phyloP scores from a whole-genome alignment of 257 asterid genomes.

The Ehretia macrophylla region DNA sequence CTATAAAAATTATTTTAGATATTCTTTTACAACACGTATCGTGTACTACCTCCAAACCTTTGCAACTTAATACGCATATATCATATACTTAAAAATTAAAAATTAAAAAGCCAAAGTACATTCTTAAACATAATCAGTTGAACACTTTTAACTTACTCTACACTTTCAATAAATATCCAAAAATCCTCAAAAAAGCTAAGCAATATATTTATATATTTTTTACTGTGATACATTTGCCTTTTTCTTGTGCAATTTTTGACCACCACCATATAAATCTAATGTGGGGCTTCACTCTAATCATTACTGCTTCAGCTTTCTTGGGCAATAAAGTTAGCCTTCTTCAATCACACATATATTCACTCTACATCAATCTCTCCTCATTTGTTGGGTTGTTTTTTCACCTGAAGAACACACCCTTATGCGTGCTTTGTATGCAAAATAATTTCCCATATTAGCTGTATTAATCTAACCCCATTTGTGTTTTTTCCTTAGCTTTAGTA shows the following conservation, averaged over 20 bases:
- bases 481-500: no score
- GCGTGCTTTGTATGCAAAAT: neutral
- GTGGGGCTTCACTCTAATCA: conserved; percentile 41
- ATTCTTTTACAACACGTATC: no score
- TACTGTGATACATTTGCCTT: conserved; percentile 8
- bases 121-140: no score
- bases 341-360: conserved; percentile 17
- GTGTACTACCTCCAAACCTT: no score
- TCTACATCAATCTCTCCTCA: conserved; percentile 22
- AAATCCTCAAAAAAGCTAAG: neutral
- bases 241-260: conserved; percentile 30
- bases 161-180: no score
- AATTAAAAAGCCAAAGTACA: no score
- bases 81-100: no score
- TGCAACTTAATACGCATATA: no score
- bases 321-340: conserved; percentile 52
- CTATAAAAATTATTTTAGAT: no score
- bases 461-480: conserved; percentile 14
- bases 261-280: conserved; percentile 37
- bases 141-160: no score
- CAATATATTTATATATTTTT: conserved; percentile 10
- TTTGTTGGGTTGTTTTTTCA: conserved; percentile 18
- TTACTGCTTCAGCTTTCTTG: conserved; percentile 54
- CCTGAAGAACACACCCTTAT: conserved; percentile 5
- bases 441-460: conserved; percentile 7